phyloP scores from a whole-genome alignment of 441 rosid genomes.

The Arabidopsis hybrid region DNA sequence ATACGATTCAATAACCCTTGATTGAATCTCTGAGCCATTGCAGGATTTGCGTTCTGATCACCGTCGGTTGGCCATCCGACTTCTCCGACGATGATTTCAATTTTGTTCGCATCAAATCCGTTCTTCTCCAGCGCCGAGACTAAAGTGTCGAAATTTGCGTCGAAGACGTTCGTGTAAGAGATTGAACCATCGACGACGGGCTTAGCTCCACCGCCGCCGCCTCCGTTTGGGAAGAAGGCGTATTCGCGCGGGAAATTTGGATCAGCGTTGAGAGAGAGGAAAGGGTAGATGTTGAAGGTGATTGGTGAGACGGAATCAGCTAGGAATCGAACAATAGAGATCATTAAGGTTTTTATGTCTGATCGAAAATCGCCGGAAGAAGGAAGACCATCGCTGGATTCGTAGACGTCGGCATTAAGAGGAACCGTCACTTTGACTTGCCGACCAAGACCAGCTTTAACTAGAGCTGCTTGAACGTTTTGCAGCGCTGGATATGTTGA shows the following conservation, averaged over 20 bases:
- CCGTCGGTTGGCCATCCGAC: constrained; percentile 99
- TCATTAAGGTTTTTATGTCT: constrained; percentile 58
- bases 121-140: constrained; percentile 70
- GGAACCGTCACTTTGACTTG: constrained; percentile 84
- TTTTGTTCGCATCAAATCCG: constrained; percentile 64
- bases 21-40: constrained; percentile 70
- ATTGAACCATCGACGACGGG: constrained; percentile 76
- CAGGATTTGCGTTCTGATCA: constrained; percentile 57
- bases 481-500: constrained; percentile 77
- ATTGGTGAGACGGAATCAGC: constrained; percentile 61
- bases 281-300: constrained; percentile 88
- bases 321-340: constrained; percentile 65
- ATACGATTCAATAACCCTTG: constrained; percentile 76
- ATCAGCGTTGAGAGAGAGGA: constrained; percentile 80
- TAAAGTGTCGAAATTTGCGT: constrained; percentile 91
- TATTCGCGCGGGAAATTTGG: constrained; percentile 76
- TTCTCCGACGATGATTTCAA: constrained; percentile 79
- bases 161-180: constrained; percentile 79
- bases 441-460: constrained; percentile 64
- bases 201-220: constrained; percentile 49
- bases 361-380: constrained; percentile 79
- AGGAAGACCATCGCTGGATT: constrained; percentile 66
- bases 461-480: constrained; percentile 78
- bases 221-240: constrained; percentile 65
- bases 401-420: constrained; percentile 79